Evolutionary conservation across 1,139 yeast species (phyloP).

Genomic region (Lodderomyces parapsilosis): DNA sequence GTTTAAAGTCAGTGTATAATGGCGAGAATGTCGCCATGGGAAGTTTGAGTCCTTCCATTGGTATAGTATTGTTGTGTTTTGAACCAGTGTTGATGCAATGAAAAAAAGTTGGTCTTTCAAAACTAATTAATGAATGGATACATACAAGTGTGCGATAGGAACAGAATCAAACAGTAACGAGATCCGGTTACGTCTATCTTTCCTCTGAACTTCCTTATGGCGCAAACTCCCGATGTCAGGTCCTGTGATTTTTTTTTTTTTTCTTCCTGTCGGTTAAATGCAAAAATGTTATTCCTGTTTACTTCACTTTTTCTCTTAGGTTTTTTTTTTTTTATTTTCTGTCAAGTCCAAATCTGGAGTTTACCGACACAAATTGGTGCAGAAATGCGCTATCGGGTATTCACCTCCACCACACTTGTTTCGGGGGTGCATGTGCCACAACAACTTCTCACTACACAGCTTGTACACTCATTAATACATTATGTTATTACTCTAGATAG

Average conservation of each 20-base stretch:
- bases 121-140: no score
- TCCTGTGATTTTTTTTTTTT: background rate
- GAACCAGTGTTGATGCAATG: background rate
- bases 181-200: background rate
- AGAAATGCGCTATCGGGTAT: conserved; percentile 1
- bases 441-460: background rate
- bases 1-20: conserved; percentile 19
- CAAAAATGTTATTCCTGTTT: background rate
- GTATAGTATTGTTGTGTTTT: no score
- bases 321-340: conserved; percentile 1
- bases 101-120: background rate
- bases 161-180: no score
- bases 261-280: background rate
- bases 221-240: background rate
- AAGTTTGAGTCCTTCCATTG: conserved; percentile 11
- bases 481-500: background rate
- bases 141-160: no score
- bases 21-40: conserved; percentile 6
- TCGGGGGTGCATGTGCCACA: background rate
- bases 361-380: background rate
- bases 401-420: background rate
- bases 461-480: background rate
- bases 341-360: background rate
- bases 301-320: background rate
- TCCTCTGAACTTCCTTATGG: no score